Evolutionary conservation across 2,329 filamentous ascomycete species (phyloP).

Genomic region (Emydomyces testavorans): DNA sequence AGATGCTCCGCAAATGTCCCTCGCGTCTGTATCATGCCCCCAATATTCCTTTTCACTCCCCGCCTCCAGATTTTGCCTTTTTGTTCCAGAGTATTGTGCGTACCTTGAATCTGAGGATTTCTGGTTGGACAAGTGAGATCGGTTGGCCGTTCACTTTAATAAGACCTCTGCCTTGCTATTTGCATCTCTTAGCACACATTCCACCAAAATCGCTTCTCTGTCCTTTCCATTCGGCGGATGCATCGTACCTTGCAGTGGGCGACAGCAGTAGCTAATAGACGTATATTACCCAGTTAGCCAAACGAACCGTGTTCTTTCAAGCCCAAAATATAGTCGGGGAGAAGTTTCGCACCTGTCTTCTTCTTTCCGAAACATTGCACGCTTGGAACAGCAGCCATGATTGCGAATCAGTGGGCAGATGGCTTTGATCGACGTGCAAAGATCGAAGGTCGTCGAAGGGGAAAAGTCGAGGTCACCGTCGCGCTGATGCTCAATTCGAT

Average conservation of each 20-base stretch:
- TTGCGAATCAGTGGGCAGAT: slow-evolving; percentile 20
- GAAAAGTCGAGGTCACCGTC: slow-evolving; percentile 28
- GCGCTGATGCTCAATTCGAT: slow-evolving; percentile 21
- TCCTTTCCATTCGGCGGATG: background rate
- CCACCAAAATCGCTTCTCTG: background rate
- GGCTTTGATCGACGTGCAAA: slow-evolving; percentile 30
- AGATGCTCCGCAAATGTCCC: background rate
- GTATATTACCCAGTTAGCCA: slow-evolving; percentile 24
- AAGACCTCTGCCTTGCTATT: slow-evolving; percentile 68
- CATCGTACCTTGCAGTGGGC: slow-evolving; percentile 76
- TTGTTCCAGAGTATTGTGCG: slow-evolving; percentile 18
- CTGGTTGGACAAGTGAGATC: slow-evolving; percentile 83
- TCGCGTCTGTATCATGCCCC: too few species aligned
- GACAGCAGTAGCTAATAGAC: slow-evolving; percentile 59
- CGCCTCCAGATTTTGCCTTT: background rate
- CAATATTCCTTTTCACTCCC: slow-evolving; percentile 4
- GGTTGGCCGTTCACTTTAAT: slow-evolving; percentile 99
- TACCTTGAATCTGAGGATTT: slow-evolving; percentile 96
- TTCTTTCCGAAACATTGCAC: slow-evolving; percentile 99
- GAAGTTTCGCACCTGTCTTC: slow-evolving; percentile 52
- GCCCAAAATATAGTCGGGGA: slow-evolving; percentile 2
- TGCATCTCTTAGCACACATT: slow-evolving; percentile 18
- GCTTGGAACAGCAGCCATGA: slow-evolving; percentile 66
- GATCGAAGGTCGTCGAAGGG: slow-evolving; percentile 23
- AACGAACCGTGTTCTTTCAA: slow-evolving; percentile 15